Base-by-base conservation (phyloP, 352 stramenopile genomes). In the Phytophthora aleatoria region DNA sequence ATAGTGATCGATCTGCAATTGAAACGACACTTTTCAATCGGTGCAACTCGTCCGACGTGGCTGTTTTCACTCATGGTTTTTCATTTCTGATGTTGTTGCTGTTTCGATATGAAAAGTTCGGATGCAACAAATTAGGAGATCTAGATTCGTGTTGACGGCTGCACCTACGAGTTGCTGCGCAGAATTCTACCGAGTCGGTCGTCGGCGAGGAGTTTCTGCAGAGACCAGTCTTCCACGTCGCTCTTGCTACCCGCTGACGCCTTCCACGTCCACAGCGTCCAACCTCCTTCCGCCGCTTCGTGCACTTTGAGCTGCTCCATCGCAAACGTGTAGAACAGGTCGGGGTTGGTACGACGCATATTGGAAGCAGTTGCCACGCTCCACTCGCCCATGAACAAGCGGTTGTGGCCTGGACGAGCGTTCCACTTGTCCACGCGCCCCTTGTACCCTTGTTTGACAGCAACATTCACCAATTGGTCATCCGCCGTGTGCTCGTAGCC, bases 181-280 rank as follows among this genome's bases (percentile, higher is more conserved):
- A 77, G 43, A 26, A 74, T 53, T 20, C 57, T 11, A 16, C 33
- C 24, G 9, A 74, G 51, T 33, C 39, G 56, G 43, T 64, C 39
- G 54, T 89, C 79, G 28, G 67, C 66, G 5, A 93, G 50, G 36
- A 91, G 51, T 30, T 71, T 87, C 20, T 79, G 77, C 39, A 91
- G 64, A 24, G 74, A 86, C 85, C 85, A 94, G 20, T 68, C 73
- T 9, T 84, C 76, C 57, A 83, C 57, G 36, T 72, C 24, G 57
- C 71, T 33, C 16, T 66, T 57, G 13, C 76, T 60, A 28, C 77
- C 69, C 13, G 64, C 79, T 43, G 77, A 69, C 24, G 76, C 67
- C 44, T 82, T 78, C 83, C 81, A 90, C 55, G 70, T 83, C 79
- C 81, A 91, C 51, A 88, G 79, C n/a, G 85, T 71, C 68, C 71